Evolutionary conservation across 805 yeast genomes (phyloP), one percentile per base, ranked within the genome.

Genomic region (Metschnikowia bowlesiae): DNA sequence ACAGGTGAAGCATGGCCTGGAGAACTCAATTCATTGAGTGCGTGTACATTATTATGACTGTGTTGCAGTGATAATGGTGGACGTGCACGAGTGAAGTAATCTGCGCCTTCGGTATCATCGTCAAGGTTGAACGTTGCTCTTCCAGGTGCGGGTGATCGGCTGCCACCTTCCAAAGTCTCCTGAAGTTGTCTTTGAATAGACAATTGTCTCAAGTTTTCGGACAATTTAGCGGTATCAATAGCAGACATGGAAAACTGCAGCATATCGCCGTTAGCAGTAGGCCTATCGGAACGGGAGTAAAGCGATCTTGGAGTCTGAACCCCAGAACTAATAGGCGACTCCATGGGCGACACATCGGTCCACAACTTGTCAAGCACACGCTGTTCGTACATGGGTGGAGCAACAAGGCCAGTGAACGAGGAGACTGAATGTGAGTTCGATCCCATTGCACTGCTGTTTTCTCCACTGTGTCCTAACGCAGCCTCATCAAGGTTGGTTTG

Each of bases 311-410:
- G 75, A 1, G 78, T 73, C 8, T 67, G 65, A 6, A 69, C 39
- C 3, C 81, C 81, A 0, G 81, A 76, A 22, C 56, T 55, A 11
- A 62, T 52, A 4, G 82, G 81, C 6, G 77, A 75, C 22, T 76
- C 81, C 6, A 66, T 53, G 5, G 81, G 83, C 5, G 81, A 70
- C 8, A 82, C 73, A 50, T 84, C 91, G 34, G 80, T 77, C 87
- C 87, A 89, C 22, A 90, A 67, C 49, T 87, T 73, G 67, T 90
- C 97, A 65, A 85, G 87, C 35, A 89, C 80, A 65, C 88, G 96
- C 48, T 78, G 81, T 52, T 82, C 90, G 64, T 90, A 90, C 50
- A 85, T 78, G 29, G 97, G 96, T 2, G 97, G 97, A 0, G 96
- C 94, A 70, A 81, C 75, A 42, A 81, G 62, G 6, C 76, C 78